Percentiles rank a stretch among this genome's conserved stretches.
These are phyloP conservation scores for Mitragyna speciosa DNA, from an alignment of 257 asterid species.

Conservation along the genomic window DNA sequence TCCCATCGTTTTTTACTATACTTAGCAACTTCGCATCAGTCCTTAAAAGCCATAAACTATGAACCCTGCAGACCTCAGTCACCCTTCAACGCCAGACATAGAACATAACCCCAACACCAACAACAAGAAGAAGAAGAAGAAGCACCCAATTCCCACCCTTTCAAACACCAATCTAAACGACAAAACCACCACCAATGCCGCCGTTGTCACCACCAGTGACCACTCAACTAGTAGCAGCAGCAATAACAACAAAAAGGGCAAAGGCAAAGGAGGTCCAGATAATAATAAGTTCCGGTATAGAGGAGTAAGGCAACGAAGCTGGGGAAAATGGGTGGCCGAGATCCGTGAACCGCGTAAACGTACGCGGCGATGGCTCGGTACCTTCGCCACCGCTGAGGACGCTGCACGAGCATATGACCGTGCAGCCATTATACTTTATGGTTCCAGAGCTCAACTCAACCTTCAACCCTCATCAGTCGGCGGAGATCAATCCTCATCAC, in stretches of 20 bases:
- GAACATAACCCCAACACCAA: neutral
- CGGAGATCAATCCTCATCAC: slow-evolving; percentile 33
- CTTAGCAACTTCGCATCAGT: slow-evolving; percentile 24
- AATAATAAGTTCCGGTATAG: slow-evolving; percentile 70
- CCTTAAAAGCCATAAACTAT: slow-evolving; percentile 44
- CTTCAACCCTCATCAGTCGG: slow-evolving; percentile 47
- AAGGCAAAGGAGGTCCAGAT: slow-evolving; percentile 88
- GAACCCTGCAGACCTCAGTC: slow-evolving; percentile 42
- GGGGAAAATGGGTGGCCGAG: slow-evolving; percentile 99
- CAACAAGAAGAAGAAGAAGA: no score
- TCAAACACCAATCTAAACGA: neutral
- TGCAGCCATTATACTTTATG: slow-evolving; percentile 75
- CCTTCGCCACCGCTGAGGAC: slow-evolving; percentile 90
- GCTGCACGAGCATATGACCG: slow-evolving; percentile 99
- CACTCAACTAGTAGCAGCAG: slow-evolving; percentile 8
- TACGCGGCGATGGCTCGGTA: slow-evolving; percentile 82
- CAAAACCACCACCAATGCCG: neutral
- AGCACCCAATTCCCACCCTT: neutral
- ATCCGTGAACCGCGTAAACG: slow-evolving; percentile 87
- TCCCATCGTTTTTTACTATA: slow-evolving; percentile 22
- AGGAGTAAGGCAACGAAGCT: slow-evolving; percentile 91
- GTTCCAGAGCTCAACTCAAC: slow-evolving; percentile 74
- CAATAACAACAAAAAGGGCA: slow-evolving; percentile 28
- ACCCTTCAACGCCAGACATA: neutral
- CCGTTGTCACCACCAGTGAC: slow-evolving; percentile 1